Base-by-base conservation (phyloP, 441 rosid genomes). In the Pelargonium myrrhifolium region DNA sequence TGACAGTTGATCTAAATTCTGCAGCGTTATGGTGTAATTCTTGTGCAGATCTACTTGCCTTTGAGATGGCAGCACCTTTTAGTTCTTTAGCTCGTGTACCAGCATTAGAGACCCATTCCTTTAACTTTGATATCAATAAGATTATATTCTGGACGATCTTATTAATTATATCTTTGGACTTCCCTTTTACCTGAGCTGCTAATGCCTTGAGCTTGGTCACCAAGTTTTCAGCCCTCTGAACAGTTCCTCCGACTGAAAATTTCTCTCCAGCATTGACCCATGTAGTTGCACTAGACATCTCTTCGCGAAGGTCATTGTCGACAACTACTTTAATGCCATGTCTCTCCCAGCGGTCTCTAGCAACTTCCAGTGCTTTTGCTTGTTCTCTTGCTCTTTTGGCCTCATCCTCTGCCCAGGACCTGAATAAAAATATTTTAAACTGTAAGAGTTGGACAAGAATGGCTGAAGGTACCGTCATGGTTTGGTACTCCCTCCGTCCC, bases 321-420 rank as follows among this genome's bases (percentile, higher is more conserved):
- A 89, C 96, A 0, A 91, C 84, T 7, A 94, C 96, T 76, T 85
- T 89, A 75, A 94, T 76, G 40, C 99, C 99, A 26, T 76, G 85
- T 72, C 81, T 88, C 82, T 84, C 92, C 96, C 97, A 91, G 17
- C 83, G 89, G 58, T 86, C 85, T 74, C 97, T 85, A 59, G 96
- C 99, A 72, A 88, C 94, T 79, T 89, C 86, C 26, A 94, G 81
- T 65, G 84, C 85, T 80, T 83, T 89, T 55, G 91, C 96, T 68
- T 89, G 94, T 66, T 84, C 94, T 62, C 80, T 86, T 31, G 91
- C 96, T 81, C 90, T 83, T 80, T 86, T 90, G 11, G 94, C 96
- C 80, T 93, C 97, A 39, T 94, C 94, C 79, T 88, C 89, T 3
- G 99, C 99, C 99, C 99, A 94, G 58, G 87, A 71, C 82, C 99